Evolutionary conservation across 1,284 basidiomycete genomes (phyloP).

Genomic region (Retiboletus fuscus): DNA sequence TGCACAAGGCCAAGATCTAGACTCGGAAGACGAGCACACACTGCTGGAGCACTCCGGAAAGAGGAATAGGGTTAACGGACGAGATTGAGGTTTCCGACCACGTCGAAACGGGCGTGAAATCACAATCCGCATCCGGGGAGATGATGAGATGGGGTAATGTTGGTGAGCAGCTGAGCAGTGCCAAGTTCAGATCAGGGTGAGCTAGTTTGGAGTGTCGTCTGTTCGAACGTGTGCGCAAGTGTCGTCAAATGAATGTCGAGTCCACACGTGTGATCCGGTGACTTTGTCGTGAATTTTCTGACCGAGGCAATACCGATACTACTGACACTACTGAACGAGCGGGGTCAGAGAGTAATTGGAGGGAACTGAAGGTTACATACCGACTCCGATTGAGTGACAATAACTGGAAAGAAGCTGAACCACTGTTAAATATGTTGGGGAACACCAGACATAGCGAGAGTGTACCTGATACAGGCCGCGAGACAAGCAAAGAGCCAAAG

Average conservation of each 20-base stretch:
- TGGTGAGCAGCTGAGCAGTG: conserved; percentile 19
- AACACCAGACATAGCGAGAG: background rate
- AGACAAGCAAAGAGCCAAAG: background rate
- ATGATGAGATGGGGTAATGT: background rate
- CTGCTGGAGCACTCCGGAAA: conserved; percentile 8
- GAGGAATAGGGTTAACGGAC: conserved; percentile 21
- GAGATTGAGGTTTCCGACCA: conserved; percentile 18
- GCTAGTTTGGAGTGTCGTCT: conserved; percentile 24
- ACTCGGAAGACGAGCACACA: conserved; percentile 25
- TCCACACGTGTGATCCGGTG: conserved; percentile 22
- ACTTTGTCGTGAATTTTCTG: conserved; percentile 27
- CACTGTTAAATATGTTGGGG: background rate
- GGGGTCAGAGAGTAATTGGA: background rate
- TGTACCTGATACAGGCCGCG: background rate
- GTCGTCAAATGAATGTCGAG: conserved; percentile 29
- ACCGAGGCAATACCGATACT: conserved; percentile 15
- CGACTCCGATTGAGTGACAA: conserved; percentile 1
- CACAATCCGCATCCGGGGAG: conserved; percentile 21
- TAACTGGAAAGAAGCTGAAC: conserved; percentile 13
- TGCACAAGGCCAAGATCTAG: conserved; percentile 28
- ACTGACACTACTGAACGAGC: background rate
- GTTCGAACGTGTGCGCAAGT: conserved; percentile 27
- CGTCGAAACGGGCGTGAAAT: conserved; percentile 32
- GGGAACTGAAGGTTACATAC: background rate
- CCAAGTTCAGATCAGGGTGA: conserved; percentile 28